These are phyloP conservation scores for Stemphylium vesicarium DNA, from an alignment of 2,329 filamentous ascomycete genomes.

Conservation along the genomic window DNA sequence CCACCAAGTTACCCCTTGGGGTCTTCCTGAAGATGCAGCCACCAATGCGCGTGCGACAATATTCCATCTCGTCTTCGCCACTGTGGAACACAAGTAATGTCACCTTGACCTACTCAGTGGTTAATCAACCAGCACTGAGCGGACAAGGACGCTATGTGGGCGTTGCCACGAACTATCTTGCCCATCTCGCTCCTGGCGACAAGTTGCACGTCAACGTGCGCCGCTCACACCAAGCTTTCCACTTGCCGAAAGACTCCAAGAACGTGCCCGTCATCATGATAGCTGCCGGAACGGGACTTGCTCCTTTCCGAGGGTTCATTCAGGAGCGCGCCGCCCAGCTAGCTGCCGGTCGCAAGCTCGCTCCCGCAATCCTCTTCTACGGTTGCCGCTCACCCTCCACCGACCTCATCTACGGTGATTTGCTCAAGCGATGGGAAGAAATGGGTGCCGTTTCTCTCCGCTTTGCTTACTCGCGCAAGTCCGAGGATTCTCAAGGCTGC, in stretches of 20 bases:
- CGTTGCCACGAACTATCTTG: constrained; percentile 54
- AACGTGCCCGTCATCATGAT: constrained; percentile 52
- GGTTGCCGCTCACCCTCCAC: constrained; percentile 63
- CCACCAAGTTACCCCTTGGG: constrained; percentile 66
- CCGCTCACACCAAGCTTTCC: constrained; percentile 52
- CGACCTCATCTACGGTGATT: constrained; percentile 67
- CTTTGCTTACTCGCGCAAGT: constrained; percentile 63
- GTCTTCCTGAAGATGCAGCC: constrained; percentile 75
- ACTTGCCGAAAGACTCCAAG: constrained; percentile 51
- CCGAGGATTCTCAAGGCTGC: constrained; percentile 54
- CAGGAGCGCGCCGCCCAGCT: constrained; percentile 51
- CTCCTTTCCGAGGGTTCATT: constrained; percentile 53
- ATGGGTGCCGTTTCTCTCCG: constrained; percentile 67
- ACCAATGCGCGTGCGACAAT: constrained; percentile 79
- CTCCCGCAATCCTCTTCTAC: constrained; percentile 68
- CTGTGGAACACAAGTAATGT: constrained; percentile 63
- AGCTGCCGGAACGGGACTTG: constrained; percentile 50
- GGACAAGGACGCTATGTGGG: constrained; percentile 54
- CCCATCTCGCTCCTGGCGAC: constrained; percentile 49
- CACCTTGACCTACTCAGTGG: constrained; percentile 72
- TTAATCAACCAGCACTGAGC: constrained; percentile 61
- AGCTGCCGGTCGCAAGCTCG: constrained; percentile 59
- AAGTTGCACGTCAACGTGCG: constrained; percentile 52
- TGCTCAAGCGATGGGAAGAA: constrained; percentile 65
- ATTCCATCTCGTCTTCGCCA: constrained; percentile 79